These are phyloP conservation scores for Chytriomyces confervae DNA, from an alignment of 192 early-diverging fungal species.

Conservation along the genomic window DNA sequence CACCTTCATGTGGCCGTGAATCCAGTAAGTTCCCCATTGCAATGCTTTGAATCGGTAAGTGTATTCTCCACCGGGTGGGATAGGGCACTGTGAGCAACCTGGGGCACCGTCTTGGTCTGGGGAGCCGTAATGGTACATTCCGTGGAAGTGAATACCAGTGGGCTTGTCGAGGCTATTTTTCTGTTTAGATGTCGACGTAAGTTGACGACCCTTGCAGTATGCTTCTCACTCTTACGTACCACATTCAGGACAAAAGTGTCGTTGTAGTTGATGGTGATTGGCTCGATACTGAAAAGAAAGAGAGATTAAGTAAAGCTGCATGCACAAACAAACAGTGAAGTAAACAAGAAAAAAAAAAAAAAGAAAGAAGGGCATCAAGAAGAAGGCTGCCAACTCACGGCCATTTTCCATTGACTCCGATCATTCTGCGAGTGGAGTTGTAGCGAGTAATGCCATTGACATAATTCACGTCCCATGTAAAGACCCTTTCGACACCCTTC, in stretches of 20 bases:
- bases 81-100: slow-evolving; percentile 55
- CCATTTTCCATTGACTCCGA: slow-evolving; percentile 53
- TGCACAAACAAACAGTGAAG: no score
- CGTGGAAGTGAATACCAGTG: slow-evolving; percentile 64
- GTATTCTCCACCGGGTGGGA: slow-evolving; percentile 68
- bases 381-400: slow-evolving; percentile 28
- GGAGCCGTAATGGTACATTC: slow-evolving; percentile 77
- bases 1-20: slow-evolving; percentile 69
- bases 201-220: neutral
- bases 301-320: neutral
- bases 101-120: slow-evolving; percentile 28
- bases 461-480: slow-evolving; percentile 48
- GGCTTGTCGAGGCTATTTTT: slow-evolving; percentile 43
- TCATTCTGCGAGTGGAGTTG: slow-evolving; percentile 46
- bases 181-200: neutral
- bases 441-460: slow-evolving; percentile 62
- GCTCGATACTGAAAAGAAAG: slow-evolving; percentile 42
- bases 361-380: slow-evolving; percentile 45
- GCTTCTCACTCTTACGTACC: slow-evolving; percentile 71
- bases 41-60: slow-evolving; percentile 71
- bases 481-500: slow-evolving; percentile 43
- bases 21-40: slow-evolving; percentile 88
- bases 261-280: slow-evolving; percentile 33
- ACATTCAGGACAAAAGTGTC: slow-evolving; percentile 48
- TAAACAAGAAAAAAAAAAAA: neutral